Conservation (phyloP, 2,329 filamentous ascomycete species). For the Diaporthe sp. region DNA sequence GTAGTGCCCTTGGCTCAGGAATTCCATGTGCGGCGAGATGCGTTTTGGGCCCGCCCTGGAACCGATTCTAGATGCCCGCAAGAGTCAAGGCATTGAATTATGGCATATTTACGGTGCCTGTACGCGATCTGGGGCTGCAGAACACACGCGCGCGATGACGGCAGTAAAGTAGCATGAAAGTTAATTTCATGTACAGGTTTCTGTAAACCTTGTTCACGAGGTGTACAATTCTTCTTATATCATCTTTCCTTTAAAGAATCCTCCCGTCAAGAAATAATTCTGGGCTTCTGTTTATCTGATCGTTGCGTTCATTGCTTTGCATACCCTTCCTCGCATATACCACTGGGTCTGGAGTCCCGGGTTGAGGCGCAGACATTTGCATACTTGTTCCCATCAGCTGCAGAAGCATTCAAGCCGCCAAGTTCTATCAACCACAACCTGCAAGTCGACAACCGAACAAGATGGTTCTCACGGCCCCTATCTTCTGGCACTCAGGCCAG, state of each 20-base stretch:
- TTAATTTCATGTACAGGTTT: conserved; percentile 10
- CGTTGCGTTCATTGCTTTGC: background rate
- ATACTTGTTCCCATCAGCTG: background rate
- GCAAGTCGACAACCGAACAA: background rate
- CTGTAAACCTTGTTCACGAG: background rate
- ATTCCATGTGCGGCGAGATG: conserved; percentile 28
- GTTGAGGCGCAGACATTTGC: background rate
- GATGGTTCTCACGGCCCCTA: conserved; percentile 8
- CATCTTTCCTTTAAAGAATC: background rate
- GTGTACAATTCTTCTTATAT: background rate
- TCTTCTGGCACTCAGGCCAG: conserved; percentile 28
- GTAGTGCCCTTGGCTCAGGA: conserved; percentile 22
- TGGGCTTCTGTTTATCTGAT: background rate
- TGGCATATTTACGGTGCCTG: background rate
- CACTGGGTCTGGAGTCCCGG: background rate
- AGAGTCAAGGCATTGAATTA: conserved; percentile 22
- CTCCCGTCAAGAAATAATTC: background rate
- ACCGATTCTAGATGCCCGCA: background rate
- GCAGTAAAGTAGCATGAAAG: conserved; percentile 20
- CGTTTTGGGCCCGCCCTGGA: conserved; percentile 3
- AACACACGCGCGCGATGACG: conserved; percentile 5
- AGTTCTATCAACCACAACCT: too few species aligned
- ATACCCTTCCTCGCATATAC: background rate
- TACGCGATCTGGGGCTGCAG: conserved; percentile 13
- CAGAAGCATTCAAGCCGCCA: background rate